These are phyloP conservation scores for Tubosaeta brunneosetosa DNA, from an alignment of 768 basidiomycete species.

Conservation along the genomic window DNA sequence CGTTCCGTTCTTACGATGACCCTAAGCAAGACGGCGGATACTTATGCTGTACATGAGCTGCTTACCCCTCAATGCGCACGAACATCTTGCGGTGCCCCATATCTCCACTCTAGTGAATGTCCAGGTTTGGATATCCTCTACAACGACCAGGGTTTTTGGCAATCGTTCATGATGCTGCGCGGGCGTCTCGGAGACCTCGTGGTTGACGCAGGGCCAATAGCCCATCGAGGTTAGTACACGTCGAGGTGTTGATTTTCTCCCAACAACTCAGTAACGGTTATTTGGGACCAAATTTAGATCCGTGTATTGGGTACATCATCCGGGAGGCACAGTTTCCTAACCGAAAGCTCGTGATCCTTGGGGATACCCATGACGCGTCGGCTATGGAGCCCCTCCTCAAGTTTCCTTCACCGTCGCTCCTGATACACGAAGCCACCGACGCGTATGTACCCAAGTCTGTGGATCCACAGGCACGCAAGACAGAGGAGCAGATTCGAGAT, in stretches of 20 bases:
- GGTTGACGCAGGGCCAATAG: slow-evolving; percentile 73
- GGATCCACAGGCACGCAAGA: slow-evolving; percentile 44
- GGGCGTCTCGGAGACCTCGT: slow-evolving; percentile 41
- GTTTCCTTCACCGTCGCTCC: slow-evolving; percentile 50
- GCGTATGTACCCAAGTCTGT: slow-evolving; percentile 57
- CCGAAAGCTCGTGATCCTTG: slow-evolving; percentile 70
- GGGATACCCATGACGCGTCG: slow-evolving; percentile 69
- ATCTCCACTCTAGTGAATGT: slow-evolving; percentile 61
- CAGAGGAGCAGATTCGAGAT: slow-evolving; percentile 37
- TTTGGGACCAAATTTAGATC: slow-evolving; percentile 42
- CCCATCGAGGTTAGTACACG: slow-evolving; percentile 59
- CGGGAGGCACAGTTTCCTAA: slow-evolving; percentile 45
- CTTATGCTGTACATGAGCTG: slow-evolving; percentile 77
- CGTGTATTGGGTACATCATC: slow-evolving; percentile 77
- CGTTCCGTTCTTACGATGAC: slow-evolving; percentile 70
- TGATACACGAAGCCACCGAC: slow-evolving; percentile 86
- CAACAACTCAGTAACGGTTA: neutral
- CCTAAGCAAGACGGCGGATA: slow-evolving; percentile 50
- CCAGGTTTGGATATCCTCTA: slow-evolving; percentile 57
- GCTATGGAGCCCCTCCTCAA: slow-evolving; percentile 53
- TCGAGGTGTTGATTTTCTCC: neutral
- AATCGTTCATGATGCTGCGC: slow-evolving; percentile 38
- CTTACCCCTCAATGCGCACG: slow-evolving; percentile 50
- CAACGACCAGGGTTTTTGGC: slow-evolving; percentile 61
- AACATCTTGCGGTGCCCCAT: slow-evolving; percentile 45